These are phyloP conservation scores for Ramaria sp. DNA, from an alignment of 768 basidiomycete genomes.

Conservation along the genomic window DNA sequence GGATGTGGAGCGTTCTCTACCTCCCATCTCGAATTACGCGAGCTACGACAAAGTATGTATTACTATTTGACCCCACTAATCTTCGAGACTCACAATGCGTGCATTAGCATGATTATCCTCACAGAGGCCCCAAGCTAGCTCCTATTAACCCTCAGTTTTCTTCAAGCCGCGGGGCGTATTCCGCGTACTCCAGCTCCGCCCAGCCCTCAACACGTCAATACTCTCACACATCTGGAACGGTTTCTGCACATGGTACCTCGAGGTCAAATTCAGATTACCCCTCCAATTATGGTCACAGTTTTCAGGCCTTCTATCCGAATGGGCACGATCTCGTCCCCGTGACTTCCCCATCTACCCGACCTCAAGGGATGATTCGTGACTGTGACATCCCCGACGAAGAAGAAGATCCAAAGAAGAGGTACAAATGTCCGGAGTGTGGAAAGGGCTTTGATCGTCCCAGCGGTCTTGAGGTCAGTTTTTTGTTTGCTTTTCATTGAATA, in stretches of 20 bases:
- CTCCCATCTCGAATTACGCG: neutral
- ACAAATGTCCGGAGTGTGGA: conserved; percentile 1
- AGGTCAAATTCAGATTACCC: neutral
- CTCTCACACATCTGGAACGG: neutral
- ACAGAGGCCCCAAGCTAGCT: neutral
- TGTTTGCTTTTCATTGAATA: neutral
- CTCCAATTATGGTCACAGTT: neutral
- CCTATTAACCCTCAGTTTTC: neutral
- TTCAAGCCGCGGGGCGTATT: neutral
- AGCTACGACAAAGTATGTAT: neutral
- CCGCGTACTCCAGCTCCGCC: neutral
- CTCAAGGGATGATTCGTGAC: neutral
- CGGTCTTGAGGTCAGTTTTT: neutral
- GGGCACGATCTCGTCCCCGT: neutral
- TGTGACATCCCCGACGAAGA: neutral
- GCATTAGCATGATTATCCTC: neutral
- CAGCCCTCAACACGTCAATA: neutral
- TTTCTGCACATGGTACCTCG: neutral
- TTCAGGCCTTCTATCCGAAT: neutral
- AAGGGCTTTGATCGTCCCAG: conserved; percentile 8
- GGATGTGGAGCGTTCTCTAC: neutral
- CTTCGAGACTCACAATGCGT: neutral
- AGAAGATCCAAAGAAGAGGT: conserved; percentile 1
- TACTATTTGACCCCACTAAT: neutral
- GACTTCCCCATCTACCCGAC: neutral